These are phyloP conservation scores for Penicillium olsonii DNA, from an alignment of 2,329 filamentous ascomycete genomes.

Conservation along the genomic window DNA sequence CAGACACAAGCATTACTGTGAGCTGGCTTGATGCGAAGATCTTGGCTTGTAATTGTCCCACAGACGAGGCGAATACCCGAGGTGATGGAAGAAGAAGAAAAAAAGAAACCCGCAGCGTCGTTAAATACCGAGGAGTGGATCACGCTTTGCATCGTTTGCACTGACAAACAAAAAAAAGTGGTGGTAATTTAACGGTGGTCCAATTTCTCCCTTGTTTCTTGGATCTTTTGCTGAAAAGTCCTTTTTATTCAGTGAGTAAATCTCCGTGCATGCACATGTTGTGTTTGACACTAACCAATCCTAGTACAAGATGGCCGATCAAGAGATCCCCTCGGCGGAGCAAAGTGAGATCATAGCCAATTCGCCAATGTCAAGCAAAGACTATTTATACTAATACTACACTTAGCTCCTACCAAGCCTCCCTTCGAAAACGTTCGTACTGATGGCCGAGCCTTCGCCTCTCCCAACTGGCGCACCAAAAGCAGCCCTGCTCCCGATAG, in stretches of 20 bases:
- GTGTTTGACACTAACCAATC: slow-evolving; percentile 7
- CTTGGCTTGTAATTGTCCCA: no score
- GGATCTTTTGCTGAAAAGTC: background rate
- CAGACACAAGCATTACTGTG: slow-evolving; percentile 66
- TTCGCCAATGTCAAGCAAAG: slow-evolving; percentile 13
- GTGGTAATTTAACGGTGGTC: slow-evolving; percentile 4
- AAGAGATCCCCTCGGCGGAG: slow-evolving; percentile 33
- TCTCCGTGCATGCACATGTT: background rate
- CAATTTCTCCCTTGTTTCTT: background rate
- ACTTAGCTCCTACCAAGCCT: slow-evolving; percentile 32
- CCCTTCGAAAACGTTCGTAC: slow-evolving; percentile 37
- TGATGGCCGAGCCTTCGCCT: slow-evolving; percentile 41
- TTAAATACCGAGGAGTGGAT: slow-evolving; percentile 15
- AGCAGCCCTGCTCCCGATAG: slow-evolving; percentile 29
- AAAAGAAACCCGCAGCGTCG: no score
- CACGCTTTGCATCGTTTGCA: slow-evolving; percentile 24
- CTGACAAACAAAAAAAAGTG: slow-evolving; percentile 20
- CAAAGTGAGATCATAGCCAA: slow-evolving; percentile 27
- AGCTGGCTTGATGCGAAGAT: background rate
- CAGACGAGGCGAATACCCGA: no score
- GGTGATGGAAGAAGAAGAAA: slow-evolving; percentile 4
- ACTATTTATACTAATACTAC: slow-evolving; percentile 16
- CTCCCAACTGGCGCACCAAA: slow-evolving; percentile 46
- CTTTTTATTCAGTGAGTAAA: no score
- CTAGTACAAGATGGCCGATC: slow-evolving; percentile 32